Percentiles rank a stretch among this genome's conserved stretches.
phyloP scores from a whole-genome alignment of 805 yeast species.

The Yamadazyma laniorum region DNA sequence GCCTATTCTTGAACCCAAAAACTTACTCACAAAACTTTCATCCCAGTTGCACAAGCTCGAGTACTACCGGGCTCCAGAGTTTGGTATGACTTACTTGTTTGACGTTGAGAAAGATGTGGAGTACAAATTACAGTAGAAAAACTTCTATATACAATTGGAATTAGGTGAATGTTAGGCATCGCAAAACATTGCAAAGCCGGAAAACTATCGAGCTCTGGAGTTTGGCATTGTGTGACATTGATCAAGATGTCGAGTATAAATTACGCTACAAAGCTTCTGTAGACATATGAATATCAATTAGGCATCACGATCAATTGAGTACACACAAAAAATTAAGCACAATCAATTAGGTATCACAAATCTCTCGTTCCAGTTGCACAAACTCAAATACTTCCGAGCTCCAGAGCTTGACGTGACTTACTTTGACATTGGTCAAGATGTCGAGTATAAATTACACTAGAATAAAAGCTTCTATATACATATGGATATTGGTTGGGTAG shows the following conservation, averaged over 20 bases:
- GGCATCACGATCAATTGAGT: too few species aligned
- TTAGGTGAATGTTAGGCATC: too few species aligned
- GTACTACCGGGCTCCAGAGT: slow-evolving; percentile 61
- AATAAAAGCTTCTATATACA: slow-evolving; percentile 8
- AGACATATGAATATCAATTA: too few species aligned
- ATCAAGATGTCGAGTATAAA: too few species aligned
- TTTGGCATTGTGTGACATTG: too few species aligned
- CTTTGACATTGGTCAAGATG: slow-evolving; percentile 34
- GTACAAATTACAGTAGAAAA: slow-evolving; percentile 3
- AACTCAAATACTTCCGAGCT: slow-evolving; percentile 44
- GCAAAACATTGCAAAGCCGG: too few species aligned
- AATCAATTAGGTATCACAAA: too few species aligned
- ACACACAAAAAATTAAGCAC: too few species aligned
- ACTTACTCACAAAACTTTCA: slow-evolving; percentile 52
- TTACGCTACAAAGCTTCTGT: too few species aligned
- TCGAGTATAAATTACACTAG: slow-evolving; percentile 5
- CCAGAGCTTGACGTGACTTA: slow-evolving; percentile 79
- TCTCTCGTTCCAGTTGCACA: slow-evolving; percentile 43
- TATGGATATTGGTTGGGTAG: background rate
- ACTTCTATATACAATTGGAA: slow-evolving; percentile 6
- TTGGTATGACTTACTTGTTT: slow-evolving; percentile 69
- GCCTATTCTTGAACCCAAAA: slow-evolving; percentile 80
- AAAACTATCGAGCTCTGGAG: too few species aligned
- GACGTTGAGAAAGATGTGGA: slow-evolving; percentile 26
- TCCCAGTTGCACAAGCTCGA: slow-evolving; percentile 29